Evolutionary conservation across 192 early-diverging fungal genomes (phyloP), one percentile per base, ranked within the genome.

Genomic region (Coemansia sp.): DNA sequence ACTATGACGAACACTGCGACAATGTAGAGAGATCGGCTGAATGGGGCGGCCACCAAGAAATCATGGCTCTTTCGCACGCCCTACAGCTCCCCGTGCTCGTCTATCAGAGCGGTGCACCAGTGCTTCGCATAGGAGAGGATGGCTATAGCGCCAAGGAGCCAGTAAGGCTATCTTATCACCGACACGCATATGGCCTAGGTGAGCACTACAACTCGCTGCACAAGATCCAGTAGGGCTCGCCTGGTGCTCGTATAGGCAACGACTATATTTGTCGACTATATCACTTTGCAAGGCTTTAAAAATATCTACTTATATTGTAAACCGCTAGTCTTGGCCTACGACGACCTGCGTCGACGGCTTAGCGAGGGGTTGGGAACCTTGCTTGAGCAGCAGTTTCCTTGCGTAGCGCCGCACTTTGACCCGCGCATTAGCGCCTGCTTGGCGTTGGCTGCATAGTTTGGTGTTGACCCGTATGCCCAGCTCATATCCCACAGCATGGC

Each of bases 41-140:
- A 5, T 99, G 97, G 97, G 97, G 97, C 71, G 96, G 97, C 10
- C 92, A 99, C 65, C 85, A 91, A 18, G 97, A 99, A 86, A 89
- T 97, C 29, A 80, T 90, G 46, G 97, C 97, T 5, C 73, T 98
- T 2, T 90, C 94, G 5, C 85, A 87, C 31, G 82, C 87, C 9
- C 82, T 94, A 55, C 67, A 94, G 70, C 85, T 91, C 1, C 91
- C 92, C 4, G 90, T 99, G 22, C 88, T 93, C 81, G 75, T 99
- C n/a, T 84, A 95, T 43, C 97, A 99, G 72, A 89, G 92, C 75
- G 90, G 87, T 33, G 85, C 90, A 12, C 90, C 95, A 0, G 78
- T 92, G 7, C 62, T 99, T 27, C 92, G 90, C 65, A 84, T 99
- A 58, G 93, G 91, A 34, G 93, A 92, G 13, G 94, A 95, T 31